A percentile compares a stretch with the other conserved stretches of the same genome.
These are phyloP conservation scores for Phytopythium litorale DNA, from an alignment of 352 stramenopile species.

Conservation along the genomic window DNA sequence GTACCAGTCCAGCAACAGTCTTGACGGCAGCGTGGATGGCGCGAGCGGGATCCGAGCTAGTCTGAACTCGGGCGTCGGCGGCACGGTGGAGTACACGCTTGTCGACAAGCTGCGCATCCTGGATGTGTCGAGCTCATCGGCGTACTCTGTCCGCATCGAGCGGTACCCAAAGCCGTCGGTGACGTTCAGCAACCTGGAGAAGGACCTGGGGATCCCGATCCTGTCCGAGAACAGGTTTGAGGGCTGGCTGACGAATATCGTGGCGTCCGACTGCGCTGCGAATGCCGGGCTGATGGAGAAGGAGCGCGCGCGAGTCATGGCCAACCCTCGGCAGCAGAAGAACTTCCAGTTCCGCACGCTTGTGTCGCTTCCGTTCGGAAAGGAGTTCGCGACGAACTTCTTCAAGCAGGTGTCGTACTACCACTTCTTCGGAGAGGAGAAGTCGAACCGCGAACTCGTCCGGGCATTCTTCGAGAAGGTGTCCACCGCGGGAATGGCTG, in stretches of 20 bases:
- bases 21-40: slow-evolving; percentile 47
- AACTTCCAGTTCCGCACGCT: slow-evolving; percentile 67
- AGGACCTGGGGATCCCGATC: slow-evolving; percentile 40
- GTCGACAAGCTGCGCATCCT: slow-evolving; percentile 68
- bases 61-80: slow-evolving; percentile 48
- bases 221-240: slow-evolving; percentile 76
- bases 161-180: slow-evolving; percentile 69
- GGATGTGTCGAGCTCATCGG: slow-evolving; percentile 65
- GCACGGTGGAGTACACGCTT: slow-evolving; percentile 52
- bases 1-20: slow-evolving; percentile 30
- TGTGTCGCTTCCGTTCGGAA: slow-evolving; percentile 64
- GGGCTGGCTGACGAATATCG: slow-evolving; percentile 62
- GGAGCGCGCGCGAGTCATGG: slow-evolving; percentile 33
- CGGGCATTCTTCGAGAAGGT: slow-evolving; percentile 82
- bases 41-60: slow-evolving; percentile 35
- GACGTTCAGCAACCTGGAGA: slow-evolving; percentile 68
- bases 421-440: slow-evolving; percentile 66
- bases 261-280: slow-evolving; percentile 46
- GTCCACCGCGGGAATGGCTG: slow-evolving; percentile 58
- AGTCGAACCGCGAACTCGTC: slow-evolving; percentile 66
- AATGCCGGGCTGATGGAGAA: slow-evolving; percentile 48
- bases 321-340: slow-evolving; percentile 62
- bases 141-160: slow-evolving; percentile 76
- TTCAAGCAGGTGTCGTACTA: slow-evolving; percentile 73
- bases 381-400: slow-evolving; percentile 57